These are phyloP conservation scores for Coemansia sp. DNA, from an alignment of 192 early-diverging fungal species.

Conservation along the genomic window DNA sequence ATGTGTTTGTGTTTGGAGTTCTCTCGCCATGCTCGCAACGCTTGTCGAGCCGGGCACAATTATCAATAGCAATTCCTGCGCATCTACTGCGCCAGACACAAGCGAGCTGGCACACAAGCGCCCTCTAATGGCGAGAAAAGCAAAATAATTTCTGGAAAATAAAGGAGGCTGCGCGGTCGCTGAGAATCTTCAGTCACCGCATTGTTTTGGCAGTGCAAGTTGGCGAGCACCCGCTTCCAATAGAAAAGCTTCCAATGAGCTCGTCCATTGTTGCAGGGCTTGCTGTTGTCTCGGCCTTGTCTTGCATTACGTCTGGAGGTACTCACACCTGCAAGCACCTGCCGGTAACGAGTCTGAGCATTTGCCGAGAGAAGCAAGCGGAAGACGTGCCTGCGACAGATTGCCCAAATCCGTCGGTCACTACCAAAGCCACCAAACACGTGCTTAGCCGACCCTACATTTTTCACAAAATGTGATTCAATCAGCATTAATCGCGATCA, in stretches of 20 bases:
- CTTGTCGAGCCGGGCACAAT: neutral
- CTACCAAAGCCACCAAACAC: neutral
- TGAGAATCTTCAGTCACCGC: neutral
- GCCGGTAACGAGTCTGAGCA: neutral
- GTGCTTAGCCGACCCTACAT: conserved; percentile 1
- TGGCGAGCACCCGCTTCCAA: neutral
- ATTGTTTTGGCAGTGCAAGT: neutral
- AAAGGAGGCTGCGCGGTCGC: neutral
- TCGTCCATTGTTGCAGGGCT: neutral
- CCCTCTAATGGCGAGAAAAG: neutral
- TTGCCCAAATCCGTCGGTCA: neutral
- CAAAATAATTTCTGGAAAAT: neutral
- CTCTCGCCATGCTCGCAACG: neutral
- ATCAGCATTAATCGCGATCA: neutral
- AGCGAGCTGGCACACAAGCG: neutral
- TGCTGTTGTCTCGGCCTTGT: neutral
- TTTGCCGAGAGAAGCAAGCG: neutral
- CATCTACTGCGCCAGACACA: conserved; percentile 1
- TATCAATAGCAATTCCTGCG: conserved; percentile 11
- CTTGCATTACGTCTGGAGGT: neutral
- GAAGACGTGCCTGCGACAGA: neutral
- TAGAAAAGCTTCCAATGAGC: neutral
- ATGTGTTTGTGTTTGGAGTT: neutral
- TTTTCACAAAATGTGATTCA: neutral
- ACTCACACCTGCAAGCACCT: neutral